A percentile compares a stretch with the other conserved stretches of the same genome.
Evolutionary conservation across 352 stramenopile species (phyloP).

Genomic region (Phytophthora citrophthora): DNA sequence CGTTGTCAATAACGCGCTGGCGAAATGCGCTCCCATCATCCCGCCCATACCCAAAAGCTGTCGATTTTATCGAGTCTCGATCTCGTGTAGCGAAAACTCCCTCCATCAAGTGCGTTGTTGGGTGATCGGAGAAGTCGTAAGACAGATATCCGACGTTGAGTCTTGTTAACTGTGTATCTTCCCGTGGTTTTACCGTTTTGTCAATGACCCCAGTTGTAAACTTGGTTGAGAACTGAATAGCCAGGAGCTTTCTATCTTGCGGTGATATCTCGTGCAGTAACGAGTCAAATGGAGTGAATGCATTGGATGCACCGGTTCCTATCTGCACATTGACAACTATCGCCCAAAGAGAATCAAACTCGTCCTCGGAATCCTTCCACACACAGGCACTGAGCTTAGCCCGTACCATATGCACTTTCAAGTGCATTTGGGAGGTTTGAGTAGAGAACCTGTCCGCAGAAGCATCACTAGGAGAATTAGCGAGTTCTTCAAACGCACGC

Average conservation of each 20-base stretch:
- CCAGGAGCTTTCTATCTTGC: slow-evolving; percentile 46
- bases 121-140: slow-evolving; percentile 85
- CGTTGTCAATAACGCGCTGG: slow-evolving; percentile 32
- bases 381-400: slow-evolving; percentile 59
- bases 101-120: slow-evolving; percentile 79
- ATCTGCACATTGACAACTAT: slow-evolving; percentile 43
- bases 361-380: slow-evolving; percentile 47
- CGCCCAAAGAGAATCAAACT: slow-evolving; percentile 38
- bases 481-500: slow-evolving; percentile 19
- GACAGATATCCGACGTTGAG: slow-evolving; percentile 81
- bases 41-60: slow-evolving; percentile 68
- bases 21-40: slow-evolving; percentile 64
- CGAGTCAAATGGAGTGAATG: slow-evolving; percentile 77
- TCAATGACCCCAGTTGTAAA: slow-evolving; percentile 4
- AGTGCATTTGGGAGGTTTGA: slow-evolving; percentile 16
- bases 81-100: slow-evolving; percentile 67
- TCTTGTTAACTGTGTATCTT: slow-evolving; percentile 5
- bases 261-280: slow-evolving; percentile 54
- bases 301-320: slow-evolving; percentile 12
- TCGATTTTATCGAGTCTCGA: slow-evolving; percentile 22
- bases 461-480: slow-evolving; percentile 5
- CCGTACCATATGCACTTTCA: slow-evolving; percentile 43
- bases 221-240: slow-evolving; percentile 37
- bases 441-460: slow-evolving; percentile 16
- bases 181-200: not conserved